These are phyloP conservation scores for Castanopsis chinensis DNA, from an alignment of 306 rosid species.

Conservation along the genomic window DNA sequence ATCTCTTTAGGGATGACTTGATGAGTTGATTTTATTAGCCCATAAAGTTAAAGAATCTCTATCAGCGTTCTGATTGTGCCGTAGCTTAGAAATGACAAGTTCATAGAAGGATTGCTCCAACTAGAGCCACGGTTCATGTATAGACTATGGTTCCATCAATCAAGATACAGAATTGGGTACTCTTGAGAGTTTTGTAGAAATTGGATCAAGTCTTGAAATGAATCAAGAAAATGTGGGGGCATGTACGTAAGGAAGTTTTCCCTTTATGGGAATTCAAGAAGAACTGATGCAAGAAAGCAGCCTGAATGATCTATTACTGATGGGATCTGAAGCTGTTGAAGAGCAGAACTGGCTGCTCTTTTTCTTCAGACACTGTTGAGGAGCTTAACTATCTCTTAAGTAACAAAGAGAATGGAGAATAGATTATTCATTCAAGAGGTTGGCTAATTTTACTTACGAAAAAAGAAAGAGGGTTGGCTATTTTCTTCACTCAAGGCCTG, in stretches of 20 bases:
- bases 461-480: conserved; percentile 13
- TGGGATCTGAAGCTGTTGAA: conserved; percentile 72
- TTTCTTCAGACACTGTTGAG: conserved; percentile 38
- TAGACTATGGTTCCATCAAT: conserved; percentile 20
- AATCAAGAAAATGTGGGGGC: conserved; percentile 10
- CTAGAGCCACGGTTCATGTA: conserved; percentile 11
- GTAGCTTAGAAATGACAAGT: conserved; percentile 14
- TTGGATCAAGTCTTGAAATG: neutral
- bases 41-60: too few species aligned
- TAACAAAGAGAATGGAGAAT: neutral
- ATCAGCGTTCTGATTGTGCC: too few species aligned
- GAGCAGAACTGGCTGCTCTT: conserved; percentile 34
- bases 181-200: too few species aligned
- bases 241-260: conserved; percentile 12
- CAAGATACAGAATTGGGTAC: neutral
- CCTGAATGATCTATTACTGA: conserved; percentile 50
- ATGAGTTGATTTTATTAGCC: too few species aligned
- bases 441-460: neutral
- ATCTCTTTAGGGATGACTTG: too few species aligned
- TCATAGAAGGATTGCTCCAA: conserved; percentile 29
- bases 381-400: conserved; percentile 34
- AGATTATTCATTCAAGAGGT: conserved; percentile 46
- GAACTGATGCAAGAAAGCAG: conserved; percentile 59
- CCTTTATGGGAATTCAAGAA: conserved; percentile 44
- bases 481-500: conserved; percentile 51